Conservation (phyloP, 129 eudicot genomes). For the Lactuca sativa region DNA sequence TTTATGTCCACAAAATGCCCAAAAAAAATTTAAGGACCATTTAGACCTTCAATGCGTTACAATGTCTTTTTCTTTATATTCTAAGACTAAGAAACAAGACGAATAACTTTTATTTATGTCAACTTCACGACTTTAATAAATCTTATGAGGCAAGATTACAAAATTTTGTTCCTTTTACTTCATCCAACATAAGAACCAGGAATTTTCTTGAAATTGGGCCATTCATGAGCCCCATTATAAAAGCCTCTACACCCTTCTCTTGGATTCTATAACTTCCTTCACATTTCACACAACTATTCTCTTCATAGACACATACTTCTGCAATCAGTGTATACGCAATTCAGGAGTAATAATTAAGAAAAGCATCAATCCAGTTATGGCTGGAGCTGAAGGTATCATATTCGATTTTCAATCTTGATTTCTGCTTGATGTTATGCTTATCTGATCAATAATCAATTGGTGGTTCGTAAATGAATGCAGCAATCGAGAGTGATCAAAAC, state of each 20-base stretch:
- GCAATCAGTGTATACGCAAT: neutral
- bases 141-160: neutral
- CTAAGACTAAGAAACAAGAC: neutral
- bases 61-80: too few relatives aligned
- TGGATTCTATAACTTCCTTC: slow-evolving; percentile 4
- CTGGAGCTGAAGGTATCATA: slow-evolving; percentile 10
- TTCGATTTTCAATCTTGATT: neutral
- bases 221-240: slow-evolving; percentile 16
- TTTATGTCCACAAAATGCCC: too few relatives aligned
- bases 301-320: neutral
- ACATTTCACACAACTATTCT: slow-evolving; percentile 1
- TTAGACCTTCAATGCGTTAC: too few relatives aligned
- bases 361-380: slow-evolving; percentile 14
- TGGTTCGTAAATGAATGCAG: slow-evolving; percentile 27
- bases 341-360: slow-evolving; percentile 9
- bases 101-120: neutral
- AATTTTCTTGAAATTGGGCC: neutral
- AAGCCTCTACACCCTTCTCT: neutral
- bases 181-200: neutral
- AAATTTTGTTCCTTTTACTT: neutral
- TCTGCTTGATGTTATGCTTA: neutral
- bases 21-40: too few relatives aligned
- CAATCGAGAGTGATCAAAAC: slow-evolving; percentile 35
- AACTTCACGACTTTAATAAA: neutral
- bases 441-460: neutral